phyloP scores from a whole-genome alignment of 2,329 filamentous ascomycete genomes.

The Fusarium drepaniforme region DNA sequence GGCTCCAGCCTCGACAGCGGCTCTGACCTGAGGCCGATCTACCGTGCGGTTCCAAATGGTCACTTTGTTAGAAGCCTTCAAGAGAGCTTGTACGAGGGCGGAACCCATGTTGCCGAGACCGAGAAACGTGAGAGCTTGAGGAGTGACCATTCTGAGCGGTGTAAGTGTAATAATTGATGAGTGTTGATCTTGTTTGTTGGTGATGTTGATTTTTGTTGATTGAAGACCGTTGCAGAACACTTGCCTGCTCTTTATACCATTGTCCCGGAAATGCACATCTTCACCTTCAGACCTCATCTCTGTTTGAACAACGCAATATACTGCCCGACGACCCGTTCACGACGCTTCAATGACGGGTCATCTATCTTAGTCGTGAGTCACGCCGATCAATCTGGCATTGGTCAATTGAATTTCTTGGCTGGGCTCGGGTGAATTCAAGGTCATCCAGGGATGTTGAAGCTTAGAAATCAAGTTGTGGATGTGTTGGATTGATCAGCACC shows the following conservation, averaged over 20 bases:
- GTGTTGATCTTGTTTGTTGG: neutral
- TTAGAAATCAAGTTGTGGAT: neutral
- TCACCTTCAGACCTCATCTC: neutral
- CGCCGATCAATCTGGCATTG: neutral
- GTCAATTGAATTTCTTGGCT: neutral
- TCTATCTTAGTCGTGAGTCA: neutral
- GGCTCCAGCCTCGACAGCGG: neutral
- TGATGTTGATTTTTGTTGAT: neutral
- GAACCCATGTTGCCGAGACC: neutral
- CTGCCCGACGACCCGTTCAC: neutral
- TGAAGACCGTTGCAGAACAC: neutral
- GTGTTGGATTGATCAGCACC: neutral
- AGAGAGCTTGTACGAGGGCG: neutral
- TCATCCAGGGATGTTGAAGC: neutral
- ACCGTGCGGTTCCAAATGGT: neutral
- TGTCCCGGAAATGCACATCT: neutral
- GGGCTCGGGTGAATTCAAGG: neutral
- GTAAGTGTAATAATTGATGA: neutral
- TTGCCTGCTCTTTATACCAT: neutral
- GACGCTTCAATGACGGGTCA: neutral
- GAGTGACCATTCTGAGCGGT: neutral
- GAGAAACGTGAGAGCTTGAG: neutral
- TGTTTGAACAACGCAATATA: neutral
- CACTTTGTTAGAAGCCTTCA: neutral
- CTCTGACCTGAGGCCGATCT: neutral